phyloP scores from a whole-genome alignment of 2,329 filamentous ascomycete genomes.

The Eurotiales sp. region DNA sequence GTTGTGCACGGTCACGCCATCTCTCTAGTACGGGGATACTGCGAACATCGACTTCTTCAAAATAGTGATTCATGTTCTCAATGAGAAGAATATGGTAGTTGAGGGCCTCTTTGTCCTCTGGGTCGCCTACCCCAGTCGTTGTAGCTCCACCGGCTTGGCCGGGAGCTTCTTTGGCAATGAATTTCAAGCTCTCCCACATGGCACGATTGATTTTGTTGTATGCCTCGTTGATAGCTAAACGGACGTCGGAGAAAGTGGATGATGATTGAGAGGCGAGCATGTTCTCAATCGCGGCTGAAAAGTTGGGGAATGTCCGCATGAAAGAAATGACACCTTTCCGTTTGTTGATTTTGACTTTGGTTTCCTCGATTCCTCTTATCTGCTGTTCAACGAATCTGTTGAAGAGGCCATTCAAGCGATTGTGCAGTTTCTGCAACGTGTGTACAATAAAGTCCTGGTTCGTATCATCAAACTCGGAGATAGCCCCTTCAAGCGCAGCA shows the following conservation, averaged over 20 bases:
- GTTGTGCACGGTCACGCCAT: conserved; percentile 73
- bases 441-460: conserved; percentile 89
- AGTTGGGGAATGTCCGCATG: conserved; percentile 87
- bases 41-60: conserved; percentile 80
- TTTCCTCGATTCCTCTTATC: conserved; percentile 92
- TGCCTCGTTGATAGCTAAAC: conserved; percentile 76
- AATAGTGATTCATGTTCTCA: conserved; percentile 98
- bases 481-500: conserved; percentile 72
- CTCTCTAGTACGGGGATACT: conserved; percentile 72
- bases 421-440: conserved; percentile 74
- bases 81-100: conserved; percentile 97
- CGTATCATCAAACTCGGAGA: conserved; percentile 75
- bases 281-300: conserved; percentile 77
- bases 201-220: conserved; percentile 86
- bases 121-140: conserved; percentile 54
- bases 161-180: conserved; percentile 74
- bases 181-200: conserved; percentile 96
- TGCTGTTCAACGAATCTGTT: conserved; percentile 91
- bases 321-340: conserved; percentile 94
- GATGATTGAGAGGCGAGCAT: conserved; percentile 59
- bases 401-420: conserved; percentile 70
- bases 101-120: conserved; percentile 91
- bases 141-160: conserved; percentile 52
- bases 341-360: conserved; percentile 98
- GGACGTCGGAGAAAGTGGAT: conserved; percentile 62